Base-by-base conservation (phyloP, 1,284 basidiomycete genomes). In the Trichosporon faecale region DNA sequence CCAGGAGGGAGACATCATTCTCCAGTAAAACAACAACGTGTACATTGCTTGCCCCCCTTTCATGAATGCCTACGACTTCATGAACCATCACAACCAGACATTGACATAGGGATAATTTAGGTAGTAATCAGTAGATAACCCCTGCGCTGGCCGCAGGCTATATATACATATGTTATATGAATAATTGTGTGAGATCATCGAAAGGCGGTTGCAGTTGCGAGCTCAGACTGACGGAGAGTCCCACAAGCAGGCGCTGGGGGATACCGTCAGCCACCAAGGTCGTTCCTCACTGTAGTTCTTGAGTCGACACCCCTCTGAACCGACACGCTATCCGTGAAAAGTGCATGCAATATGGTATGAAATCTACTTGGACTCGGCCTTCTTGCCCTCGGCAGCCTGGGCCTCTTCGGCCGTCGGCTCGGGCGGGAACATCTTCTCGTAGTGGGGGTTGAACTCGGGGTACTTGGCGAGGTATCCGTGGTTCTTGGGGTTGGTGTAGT, bases 401-500 rank as follows among this genome's bases (percentile, higher is more conserved):
- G 49, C 35, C 35, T 52, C 64, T 55, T 46, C 25, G 61, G 23
- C 33, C 7, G 44, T 31, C 46, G n/a, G 8, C 25, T 40, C 40
- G 27, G 8, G 27, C 4, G 44, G 44, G 44, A 46, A 46, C 61
- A 37, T 40, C 61, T 64, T 64, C n/a, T 64, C 37, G 40, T 35
- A 23, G 35, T 64, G 64, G 74, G 57, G 57, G 57, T 61, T 61
- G 57, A 61, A 61, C 57, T 61, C 57, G 57, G 57, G 57, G 27
- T 64, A 75, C 74, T 73, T 74, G 3, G 81, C 79, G n/a, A 84
- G 77, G 72, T 83, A 84, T 6, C 84, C 83, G 68, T 81, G 75
- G 67, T 83, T 82, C 23, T 74, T 76, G n/a, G 81, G 77, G 76
- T 84, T 78, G 49, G 83, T 80, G 77, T 85, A 85, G 76, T 80